A percentile compares a stretch with the other conserved stretches of the same genome.
These are phyloP conservation scores for Ceratocystis eucalypticola DNA, from an alignment of 2,329 filamentous ascomycete species.

Conservation along the genomic window DNA sequence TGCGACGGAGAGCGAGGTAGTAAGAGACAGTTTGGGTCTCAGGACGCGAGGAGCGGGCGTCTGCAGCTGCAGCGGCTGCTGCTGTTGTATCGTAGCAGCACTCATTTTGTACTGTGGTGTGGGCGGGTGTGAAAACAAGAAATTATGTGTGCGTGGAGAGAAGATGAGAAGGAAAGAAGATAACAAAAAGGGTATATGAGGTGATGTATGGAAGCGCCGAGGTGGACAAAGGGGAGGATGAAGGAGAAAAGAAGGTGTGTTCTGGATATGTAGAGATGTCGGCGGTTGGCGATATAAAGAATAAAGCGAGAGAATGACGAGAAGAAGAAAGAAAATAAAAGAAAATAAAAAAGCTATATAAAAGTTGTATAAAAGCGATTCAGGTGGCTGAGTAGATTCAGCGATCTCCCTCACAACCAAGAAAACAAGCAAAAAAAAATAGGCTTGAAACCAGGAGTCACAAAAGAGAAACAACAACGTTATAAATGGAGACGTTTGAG, in stretches of 20 bases:
- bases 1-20: constrained; percentile 30
- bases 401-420: background rate
- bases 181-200: background rate
- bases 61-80: background rate
- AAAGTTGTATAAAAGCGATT: background rate
- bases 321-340: background rate
- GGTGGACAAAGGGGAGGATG: background rate
- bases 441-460: constrained; percentile 14
- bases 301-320: background rate
- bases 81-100: constrained; percentile 10
- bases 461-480: constrained; percentile 13
- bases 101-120: constrained; percentile 11
- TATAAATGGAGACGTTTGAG: background rate
- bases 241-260: too few species aligned
- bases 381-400: background rate
- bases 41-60: constrained; percentile 1
- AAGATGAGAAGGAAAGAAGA: background rate
- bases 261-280: too few species aligned
- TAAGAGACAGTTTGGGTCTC: constrained; percentile 27
- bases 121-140: background rate
- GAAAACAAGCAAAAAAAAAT: constrained; percentile 5
- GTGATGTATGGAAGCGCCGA: background rate
- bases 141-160: background rate
- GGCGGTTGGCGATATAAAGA: background rate
- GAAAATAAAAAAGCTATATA: constrained; percentile 4